Evolutionary conservation across 2,329 filamentous ascomycete species (phyloP).

Genomic region (Eurotiales sp.): DNA sequence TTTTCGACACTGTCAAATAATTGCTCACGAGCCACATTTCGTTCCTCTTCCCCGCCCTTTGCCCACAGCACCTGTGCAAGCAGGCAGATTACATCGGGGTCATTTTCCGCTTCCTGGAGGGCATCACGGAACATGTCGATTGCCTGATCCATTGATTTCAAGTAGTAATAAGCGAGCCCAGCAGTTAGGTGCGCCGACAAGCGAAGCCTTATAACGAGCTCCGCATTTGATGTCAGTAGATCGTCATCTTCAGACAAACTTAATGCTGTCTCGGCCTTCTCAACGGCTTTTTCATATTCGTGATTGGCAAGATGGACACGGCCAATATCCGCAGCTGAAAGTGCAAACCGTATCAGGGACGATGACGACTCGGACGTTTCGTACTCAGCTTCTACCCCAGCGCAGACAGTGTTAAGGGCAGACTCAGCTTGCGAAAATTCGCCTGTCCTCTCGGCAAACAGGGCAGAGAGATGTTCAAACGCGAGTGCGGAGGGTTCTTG

Average conservation of each 20-base stretch:
- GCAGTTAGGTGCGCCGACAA: slow-evolving; percentile 83
- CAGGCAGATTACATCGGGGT: slow-evolving; percentile 81
- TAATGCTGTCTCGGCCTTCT: slow-evolving; percentile 76
- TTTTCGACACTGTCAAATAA: slow-evolving; percentile 76
- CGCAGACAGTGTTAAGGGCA: slow-evolving; percentile 64
- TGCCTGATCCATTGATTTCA: slow-evolving; percentile 61
- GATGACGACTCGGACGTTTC: slow-evolving; percentile 74
- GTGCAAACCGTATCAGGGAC: slow-evolving; percentile 70
- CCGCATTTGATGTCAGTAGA: slow-evolving; percentile 58
- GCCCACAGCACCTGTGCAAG: slow-evolving; percentile 93
- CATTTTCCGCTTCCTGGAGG: slow-evolving; percentile 68
- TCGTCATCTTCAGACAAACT: slow-evolving; percentile 71
- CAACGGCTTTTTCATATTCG: slow-evolving; percentile 64
- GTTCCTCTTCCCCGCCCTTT: slow-evolving; percentile 69
- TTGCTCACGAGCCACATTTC: slow-evolving; percentile 70
- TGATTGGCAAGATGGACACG: slow-evolving; percentile 72
- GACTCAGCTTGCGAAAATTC: slow-evolving; percentile 63
- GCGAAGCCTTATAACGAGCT: slow-evolving; percentile 65
- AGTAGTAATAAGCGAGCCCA: slow-evolving; percentile 77
- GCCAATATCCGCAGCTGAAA: slow-evolving; percentile 82
- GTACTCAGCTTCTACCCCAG: slow-evolving; percentile 72
- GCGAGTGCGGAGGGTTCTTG: slow-evolving; percentile 68
- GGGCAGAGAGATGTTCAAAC: slow-evolving; percentile 71
- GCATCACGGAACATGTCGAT: slow-evolving; percentile 77
- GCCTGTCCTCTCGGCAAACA: slow-evolving; percentile 77